Evolutionary conservation across 345 rosid genomes (phyloP), one percentile per base, ranked within the genome.

Genomic region (Populus ilicifolia): DNA sequence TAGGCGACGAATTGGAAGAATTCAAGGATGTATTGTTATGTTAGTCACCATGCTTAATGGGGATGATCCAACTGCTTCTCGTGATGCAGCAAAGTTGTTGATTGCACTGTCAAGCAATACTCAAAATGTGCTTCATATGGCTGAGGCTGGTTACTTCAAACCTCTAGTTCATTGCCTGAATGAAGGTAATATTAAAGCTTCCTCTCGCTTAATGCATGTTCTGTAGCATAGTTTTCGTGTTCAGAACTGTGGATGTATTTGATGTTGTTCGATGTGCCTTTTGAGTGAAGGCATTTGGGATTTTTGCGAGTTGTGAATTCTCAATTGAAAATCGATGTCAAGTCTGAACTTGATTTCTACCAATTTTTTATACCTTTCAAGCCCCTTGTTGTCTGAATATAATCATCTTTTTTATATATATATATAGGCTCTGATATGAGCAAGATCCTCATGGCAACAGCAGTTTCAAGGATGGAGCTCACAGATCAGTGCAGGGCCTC

Each of bases 371-470:
- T 8, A 23, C 18, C 21, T 65, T 16, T 30, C 23, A n/a, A 6
- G 27, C 3, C 3, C 41, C 14, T 41, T 5, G 25, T 36, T 50
- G 23, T 50, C 38, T 27, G 50, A 67, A 54, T 21, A 11, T 35
- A 29, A 16, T 5, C 2, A 41, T 77, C 50, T 3, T 72, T 72
- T 64, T 56, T 75, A 82, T 70, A 50, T 86, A 91, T 64, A 48
- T 75, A 82, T 70, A 50, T 86, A 91, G 96, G 96, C 44, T 88
- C 96, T 9, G 93, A 91, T 78, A 91, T 88, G 93, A 73, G 86
- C 80, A 91, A 89, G 87, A 85, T 91, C 85, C 93, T 91, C 23
- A 89, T 91, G 96, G 96, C 93, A 67, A 86, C 90, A 30, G 90
- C 96, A 64, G 80, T 91, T 66, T 88, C 88, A 39, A 85, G 88